Conservation (phyloP, 345 rosid species). For the Salix dunnii region DNA sequence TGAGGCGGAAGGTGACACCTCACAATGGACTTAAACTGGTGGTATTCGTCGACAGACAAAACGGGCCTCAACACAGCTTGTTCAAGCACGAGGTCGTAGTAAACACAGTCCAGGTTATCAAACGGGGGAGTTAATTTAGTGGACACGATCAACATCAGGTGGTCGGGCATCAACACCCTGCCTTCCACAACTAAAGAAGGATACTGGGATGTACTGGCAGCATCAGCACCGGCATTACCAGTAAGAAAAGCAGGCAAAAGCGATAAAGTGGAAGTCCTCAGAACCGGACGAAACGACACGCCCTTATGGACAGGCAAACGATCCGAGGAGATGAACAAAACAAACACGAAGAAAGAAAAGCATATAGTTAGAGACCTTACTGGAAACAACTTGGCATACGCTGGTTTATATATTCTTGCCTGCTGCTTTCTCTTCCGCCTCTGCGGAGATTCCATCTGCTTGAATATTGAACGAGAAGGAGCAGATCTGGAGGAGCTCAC, state of each 20-base stretch:
- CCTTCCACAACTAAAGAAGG: slow-evolving; percentile 43
- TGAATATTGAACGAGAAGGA: not conserved
- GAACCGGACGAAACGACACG: slow-evolving; percentile 57
- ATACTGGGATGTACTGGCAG: slow-evolving; percentile 2
- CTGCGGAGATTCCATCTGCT: slow-evolving; percentile 64
- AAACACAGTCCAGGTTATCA: slow-evolving; percentile 58
- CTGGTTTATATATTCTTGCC: slow-evolving; percentile 39
- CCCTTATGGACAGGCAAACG: slow-evolving; percentile 38
- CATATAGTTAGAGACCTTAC: slow-evolving; percentile 49
- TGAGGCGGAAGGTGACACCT: slow-evolving; percentile 66
- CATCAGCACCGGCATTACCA: slow-evolving; percentile 31
- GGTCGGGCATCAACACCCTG: slow-evolving; percentile 79
- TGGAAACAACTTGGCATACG: slow-evolving; percentile 38
- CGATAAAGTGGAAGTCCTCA: slow-evolving; percentile 47
- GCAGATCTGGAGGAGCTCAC: too few relatives aligned
- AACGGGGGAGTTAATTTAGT: slow-evolving; percentile 15
- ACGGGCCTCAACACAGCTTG: slow-evolving; percentile 25
- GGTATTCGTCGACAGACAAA: slow-evolving; percentile 56
- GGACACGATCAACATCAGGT: slow-evolving; percentile 57
- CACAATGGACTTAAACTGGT: slow-evolving; percentile 52
- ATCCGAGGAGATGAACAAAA: slow-evolving; percentile 61
- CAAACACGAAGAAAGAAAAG: slow-evolving; percentile 56
- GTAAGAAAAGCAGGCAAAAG: slow-evolving; percentile 39
- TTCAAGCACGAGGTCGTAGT: slow-evolving; percentile 22
- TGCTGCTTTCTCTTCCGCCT: slow-evolving; percentile 71